Evolutionary conservation across 2,329 filamentous ascomycete species (phyloP).

Genomic region (Fusarium brachygibbosum): DNA sequence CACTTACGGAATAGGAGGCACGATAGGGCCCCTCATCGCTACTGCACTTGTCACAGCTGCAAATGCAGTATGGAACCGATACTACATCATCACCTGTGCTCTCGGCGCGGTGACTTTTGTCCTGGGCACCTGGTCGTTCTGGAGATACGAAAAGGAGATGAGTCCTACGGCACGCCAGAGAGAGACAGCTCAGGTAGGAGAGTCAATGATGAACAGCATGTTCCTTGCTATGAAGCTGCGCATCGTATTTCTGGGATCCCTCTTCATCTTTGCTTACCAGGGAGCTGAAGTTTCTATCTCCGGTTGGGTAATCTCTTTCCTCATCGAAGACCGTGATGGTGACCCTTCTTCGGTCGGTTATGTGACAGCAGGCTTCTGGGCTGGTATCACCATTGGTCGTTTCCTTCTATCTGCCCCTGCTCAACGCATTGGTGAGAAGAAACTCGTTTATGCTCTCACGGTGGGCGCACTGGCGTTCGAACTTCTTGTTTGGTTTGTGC

Average conservation of each 20-base stretch:
- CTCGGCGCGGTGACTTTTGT: constrained; percentile 69
- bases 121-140: constrained; percentile 76
- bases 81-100: constrained; percentile 76
- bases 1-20: constrained; percentile 75
- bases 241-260: constrained; percentile 78
- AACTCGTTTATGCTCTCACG: constrained; percentile 74
- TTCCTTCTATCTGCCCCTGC: constrained; percentile 78
- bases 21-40: constrained; percentile 78
- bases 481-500: constrained; percentile 82
- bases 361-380: constrained; percentile 80
- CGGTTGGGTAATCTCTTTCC: constrained; percentile 88
- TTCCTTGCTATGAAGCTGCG: constrained; percentile 64
- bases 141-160: constrained; percentile 74
- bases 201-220: constrained; percentile 58
- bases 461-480: constrained; percentile 75
- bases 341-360: constrained; percentile 81
- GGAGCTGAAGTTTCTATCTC: constrained; percentile 87
- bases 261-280: constrained; percentile 90
- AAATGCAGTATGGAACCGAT: constrained; percentile 75
- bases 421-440: constrained; percentile 76
- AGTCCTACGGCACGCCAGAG: constrained; percentile 54
- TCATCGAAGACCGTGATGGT: constrained; percentile 79
- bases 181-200: constrained; percentile 37
- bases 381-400: constrained; percentile 80
- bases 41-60: constrained; percentile 76